Evolutionary conservation across 257 asterid species (phyloP).

Genomic region (Apocynum venetum): DNA sequence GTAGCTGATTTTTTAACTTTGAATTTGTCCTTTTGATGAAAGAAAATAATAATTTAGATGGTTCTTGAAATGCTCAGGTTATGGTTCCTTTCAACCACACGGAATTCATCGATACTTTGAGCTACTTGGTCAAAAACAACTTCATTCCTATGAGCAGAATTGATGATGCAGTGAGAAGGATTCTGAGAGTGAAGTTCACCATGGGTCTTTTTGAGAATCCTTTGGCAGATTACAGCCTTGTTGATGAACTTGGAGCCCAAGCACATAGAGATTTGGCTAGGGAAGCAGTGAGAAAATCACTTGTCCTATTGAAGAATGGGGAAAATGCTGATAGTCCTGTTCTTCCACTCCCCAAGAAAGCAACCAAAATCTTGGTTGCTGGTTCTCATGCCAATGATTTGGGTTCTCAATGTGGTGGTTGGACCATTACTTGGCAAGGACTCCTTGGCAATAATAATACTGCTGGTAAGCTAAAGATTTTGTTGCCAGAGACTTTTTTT

Average conservation of each 20-base stretch:
- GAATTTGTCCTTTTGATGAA: too few relatives aligned
- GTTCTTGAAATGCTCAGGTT: slow-evolving; percentile 23
- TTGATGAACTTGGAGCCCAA: slow-evolving; percentile 14
- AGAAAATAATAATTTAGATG: too few relatives aligned
- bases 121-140: slow-evolving; percentile 41
- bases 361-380: slow-evolving; percentile 42
- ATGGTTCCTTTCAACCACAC: slow-evolving; percentile 45
- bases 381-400: slow-evolving; percentile 57
- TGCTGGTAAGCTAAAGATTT: slow-evolving; percentile 26
- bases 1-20: too few relatives aligned
- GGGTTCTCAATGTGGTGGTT: slow-evolving; percentile 69
- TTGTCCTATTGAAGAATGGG: slow-evolving; percentile 67
- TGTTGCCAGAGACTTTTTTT: too few relatives aligned
- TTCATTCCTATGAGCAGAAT: slow-evolving; percentile 53
- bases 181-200: slow-evolving; percentile 53
- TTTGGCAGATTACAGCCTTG: slow-evolving; percentile 41
- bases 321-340: slow-evolving; percentile 29
- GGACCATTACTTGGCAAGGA: slow-evolving; percentile 66
- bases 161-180: slow-evolving; percentile 61
- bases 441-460: slow-evolving; percentile 45
- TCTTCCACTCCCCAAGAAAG: slow-evolving; percentile 49
- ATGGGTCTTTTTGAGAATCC: slow-evolving; percentile 70
- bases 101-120: slow-evolving; percentile 42
- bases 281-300: slow-evolving; percentile 76
- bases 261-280: slow-evolving; percentile 72